phyloP scores from a whole-genome alignment of 257 asterid genomes.

The Knoxia roxburghii region DNA sequence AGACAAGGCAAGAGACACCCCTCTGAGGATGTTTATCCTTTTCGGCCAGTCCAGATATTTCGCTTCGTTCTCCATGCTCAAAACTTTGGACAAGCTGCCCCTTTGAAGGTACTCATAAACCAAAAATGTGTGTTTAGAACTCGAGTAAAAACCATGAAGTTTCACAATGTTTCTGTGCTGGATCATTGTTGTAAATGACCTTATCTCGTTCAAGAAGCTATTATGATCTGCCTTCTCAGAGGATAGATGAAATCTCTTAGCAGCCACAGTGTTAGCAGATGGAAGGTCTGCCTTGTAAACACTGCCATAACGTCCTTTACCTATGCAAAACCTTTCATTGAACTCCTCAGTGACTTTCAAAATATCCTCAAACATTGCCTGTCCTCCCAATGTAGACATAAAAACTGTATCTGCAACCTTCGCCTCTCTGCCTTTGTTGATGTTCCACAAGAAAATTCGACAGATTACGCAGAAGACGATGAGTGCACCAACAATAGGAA shows the following conservation, averaged over 20 bases:
- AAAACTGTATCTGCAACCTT: conserved; percentile 12
- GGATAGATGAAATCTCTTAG: conserved; percentile 10
- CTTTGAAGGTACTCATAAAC: conserved; percentile 34
- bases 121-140: conserved; percentile 23
- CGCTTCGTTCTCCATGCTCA: conserved; percentile 17
- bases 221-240: conserved; percentile 4
- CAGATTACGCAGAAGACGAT: conserved; percentile 12
- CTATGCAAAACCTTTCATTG: conserved; percentile 20
- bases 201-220: conserved; percentile 24
- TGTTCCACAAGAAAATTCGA: conserved; percentile 7
- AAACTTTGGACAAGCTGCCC: conserved; percentile 21
- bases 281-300: conserved; percentile 27
- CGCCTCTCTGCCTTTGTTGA: background rate
- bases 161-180: conserved; percentile 36
- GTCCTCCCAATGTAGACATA: conserved; percentile 27
- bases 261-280: conserved; percentile 24
- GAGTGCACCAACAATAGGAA: conserved; percentile 13
- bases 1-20: no score
- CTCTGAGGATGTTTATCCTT: no score
- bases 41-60: conserved; percentile 23
- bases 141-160: conserved; percentile 33
- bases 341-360: conserved; percentile 28
- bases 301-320: conserved; percentile 33
- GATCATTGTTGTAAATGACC: conserved; percentile 22
- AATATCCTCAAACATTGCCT: conserved; percentile 21